A percentile compares a stretch with the other conserved stretches of the same genome.
Conservation (phyloP, 257 asterid species). For the Orobanche coerulescens region DNA sequence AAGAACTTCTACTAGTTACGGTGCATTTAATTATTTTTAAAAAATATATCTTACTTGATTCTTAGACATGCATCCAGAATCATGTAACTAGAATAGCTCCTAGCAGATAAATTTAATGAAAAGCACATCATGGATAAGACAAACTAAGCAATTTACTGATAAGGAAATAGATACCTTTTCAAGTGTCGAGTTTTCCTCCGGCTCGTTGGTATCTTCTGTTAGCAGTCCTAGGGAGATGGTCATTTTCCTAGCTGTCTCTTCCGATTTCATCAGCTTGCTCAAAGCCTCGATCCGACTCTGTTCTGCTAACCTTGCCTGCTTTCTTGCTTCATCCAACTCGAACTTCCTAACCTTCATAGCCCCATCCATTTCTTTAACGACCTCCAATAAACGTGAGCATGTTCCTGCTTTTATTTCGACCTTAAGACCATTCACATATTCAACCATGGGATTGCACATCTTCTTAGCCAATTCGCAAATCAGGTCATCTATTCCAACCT, state of each 20-base stretch:
- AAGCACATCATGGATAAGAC: neutral
- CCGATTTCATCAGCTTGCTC: slow-evolving; percentile 39
- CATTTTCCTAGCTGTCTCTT: slow-evolving; percentile 37
- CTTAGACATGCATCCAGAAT: neutral
- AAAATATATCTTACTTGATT: neutral
- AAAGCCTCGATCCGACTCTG: slow-evolving; percentile 36
- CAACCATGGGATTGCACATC: slow-evolving; percentile 70
- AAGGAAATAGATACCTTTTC: slow-evolving; percentile 37
- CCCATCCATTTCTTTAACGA: slow-evolving; percentile 54
- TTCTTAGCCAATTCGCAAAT: slow-evolving; percentile 41
- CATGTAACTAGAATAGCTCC: neutral
- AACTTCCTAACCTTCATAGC: slow-evolving; percentile 38
- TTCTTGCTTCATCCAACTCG: slow-evolving; percentile 62
- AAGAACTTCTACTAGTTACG: neutral
- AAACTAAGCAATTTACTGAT: neutral
- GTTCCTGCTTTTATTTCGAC: slow-evolving; percentile 48
- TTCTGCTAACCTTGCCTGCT: slow-evolving; percentile 39
- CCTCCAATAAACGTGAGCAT: slow-evolving; percentile 39
- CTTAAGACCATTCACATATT: slow-evolving; percentile 53
- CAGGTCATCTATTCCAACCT: slow-evolving; percentile 56
- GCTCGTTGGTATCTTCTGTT: slow-evolving; percentile 21
- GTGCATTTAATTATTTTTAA: neutral
- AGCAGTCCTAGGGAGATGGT: slow-evolving; percentile 25
- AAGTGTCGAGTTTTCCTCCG: slow-evolving; percentile 22
- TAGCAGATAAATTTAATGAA: neutral